Conservation (phyloP, 2,329 filamentous ascomycete genomes). For the Paramyrothecium roridum region DNA sequence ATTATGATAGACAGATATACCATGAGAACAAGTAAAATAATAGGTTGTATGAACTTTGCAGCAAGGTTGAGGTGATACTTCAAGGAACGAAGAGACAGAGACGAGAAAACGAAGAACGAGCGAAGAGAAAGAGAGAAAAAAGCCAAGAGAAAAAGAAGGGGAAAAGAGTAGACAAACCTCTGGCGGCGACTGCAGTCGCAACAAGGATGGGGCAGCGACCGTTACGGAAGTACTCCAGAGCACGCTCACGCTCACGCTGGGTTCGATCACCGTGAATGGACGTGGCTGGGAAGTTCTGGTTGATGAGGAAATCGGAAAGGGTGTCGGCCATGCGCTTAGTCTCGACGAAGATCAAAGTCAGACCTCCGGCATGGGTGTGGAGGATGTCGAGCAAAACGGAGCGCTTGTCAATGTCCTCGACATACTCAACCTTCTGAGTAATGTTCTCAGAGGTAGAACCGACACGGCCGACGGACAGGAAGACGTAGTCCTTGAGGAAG, state of each 20-base stretch:
- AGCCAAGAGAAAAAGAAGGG: too few species aligned
- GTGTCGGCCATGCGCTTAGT: conserved; percentile 99
- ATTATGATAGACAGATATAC: too few species aligned
- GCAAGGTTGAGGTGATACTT: too few species aligned
- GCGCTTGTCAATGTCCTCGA: conserved; percentile 96
- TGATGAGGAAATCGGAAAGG: conserved; percentile 95
- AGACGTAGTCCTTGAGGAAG: conserved; percentile 98
- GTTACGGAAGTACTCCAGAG: conserved; percentile 95
- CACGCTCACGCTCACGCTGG: conserved; percentile 97
- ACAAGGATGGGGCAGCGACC: conserved; percentile 94
- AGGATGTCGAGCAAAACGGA: conserved; percentile 96
- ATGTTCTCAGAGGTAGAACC: conserved; percentile 99
- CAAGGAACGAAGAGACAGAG: too few species aligned
- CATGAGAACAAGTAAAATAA: background rate
- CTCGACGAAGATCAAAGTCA: conserved; percentile 97
- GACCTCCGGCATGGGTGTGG: conserved; percentile 83
- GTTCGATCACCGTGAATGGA: conserved; percentile 98
- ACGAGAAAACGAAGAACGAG: too few species aligned
- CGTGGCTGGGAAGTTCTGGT: conserved; percentile 96
- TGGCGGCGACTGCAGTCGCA: conserved; percentile 91
- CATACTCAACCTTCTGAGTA: conserved; percentile 97
- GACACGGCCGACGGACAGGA: conserved; percentile 96
- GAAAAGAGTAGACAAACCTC: conserved; percentile 15
- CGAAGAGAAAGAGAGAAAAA: too few species aligned
- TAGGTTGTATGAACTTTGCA: too few species aligned